Base-by-base conservation (phyloP, 352 stramenopile genomes). In the Phytophthora colocasiae region DNA sequence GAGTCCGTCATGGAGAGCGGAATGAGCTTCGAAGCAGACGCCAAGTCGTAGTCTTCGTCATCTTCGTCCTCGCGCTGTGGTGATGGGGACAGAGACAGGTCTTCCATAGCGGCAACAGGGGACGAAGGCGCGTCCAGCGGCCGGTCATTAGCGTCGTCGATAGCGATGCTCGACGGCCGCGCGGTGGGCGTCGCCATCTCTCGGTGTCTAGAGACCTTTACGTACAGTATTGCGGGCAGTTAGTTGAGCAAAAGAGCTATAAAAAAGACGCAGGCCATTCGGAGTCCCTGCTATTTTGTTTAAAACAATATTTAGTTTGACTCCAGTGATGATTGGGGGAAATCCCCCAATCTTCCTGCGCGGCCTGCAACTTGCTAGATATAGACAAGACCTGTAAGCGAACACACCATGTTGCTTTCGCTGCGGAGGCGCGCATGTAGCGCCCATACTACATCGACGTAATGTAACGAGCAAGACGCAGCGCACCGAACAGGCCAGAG, bases 1-100 rank as follows among this genome's bases (percentile, higher is more conserved):
- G 77, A 85, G 74, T 90, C 80, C 12, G 80, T 90, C 78, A 91
- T 89, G 58, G 84, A 81, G 49, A 89, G 69, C 58, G 83, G 81
- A 31, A 92, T 88, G 45, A 92, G 73, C 26, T 79, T 83, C 43
- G 78, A 75, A 12, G 64, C 71, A 11, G 67, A 75, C 12, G 66
- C 61, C 39, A 72, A 48, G 39, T 77, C 58, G 53, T 73, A 63
- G 26, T 68, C 52, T 7, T 73, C 71, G 47, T 80, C 60, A 6
- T 80, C 53, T 0, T 75, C 59, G 32, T 73, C 56, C 11, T 57
- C 26, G 17, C 50, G 39, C 43, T 39, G 59, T 32, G 31, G 60
- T 48, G 59, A 63, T 29, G 81, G 83, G 17, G 81, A 92, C 14
- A 91, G 69, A 45, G 72, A 75, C 31, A 91, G 66, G 55, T 91